These are phyloP conservation scores for Rhodotorula babjevae DNA, from an alignment of 768 basidiomycete genomes.

Conservation along the genomic window DNA sequence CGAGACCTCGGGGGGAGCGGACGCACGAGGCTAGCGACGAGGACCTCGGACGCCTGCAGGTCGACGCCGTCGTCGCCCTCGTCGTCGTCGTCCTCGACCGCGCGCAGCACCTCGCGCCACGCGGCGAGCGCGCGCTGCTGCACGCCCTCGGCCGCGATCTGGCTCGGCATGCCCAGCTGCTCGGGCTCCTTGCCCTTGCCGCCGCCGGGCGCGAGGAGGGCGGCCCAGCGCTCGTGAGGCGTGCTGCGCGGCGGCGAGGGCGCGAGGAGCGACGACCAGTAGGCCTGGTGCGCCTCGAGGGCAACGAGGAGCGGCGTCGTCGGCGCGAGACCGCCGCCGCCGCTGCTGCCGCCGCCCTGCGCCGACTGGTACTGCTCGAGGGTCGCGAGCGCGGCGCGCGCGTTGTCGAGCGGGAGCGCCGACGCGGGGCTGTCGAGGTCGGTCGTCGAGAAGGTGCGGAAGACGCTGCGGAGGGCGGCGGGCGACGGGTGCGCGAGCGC, in stretches of 20 bases:
- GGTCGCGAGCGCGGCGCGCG: conserved; percentile 42
- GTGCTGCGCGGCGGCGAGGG: neutral
- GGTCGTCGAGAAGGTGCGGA: conserved; percentile 51
- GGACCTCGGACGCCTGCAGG: neutral
- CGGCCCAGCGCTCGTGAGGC: neutral
- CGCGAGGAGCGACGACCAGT: neutral
- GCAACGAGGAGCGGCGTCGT: conserved; percentile 54
- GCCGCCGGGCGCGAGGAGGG: neutral
- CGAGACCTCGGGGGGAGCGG: neutral
- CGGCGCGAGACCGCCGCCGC: conserved; percentile 67
- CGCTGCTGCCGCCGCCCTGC: too few species aligned
- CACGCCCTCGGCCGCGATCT: neutral
- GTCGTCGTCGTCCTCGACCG: conserved; percentile 12
- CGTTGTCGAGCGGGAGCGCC: neutral
- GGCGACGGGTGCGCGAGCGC: neutral
- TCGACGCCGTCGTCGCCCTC: conserved; percentile 4
- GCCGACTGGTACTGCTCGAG: conserved; percentile 63
- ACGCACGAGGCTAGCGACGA: conserved; percentile 3
- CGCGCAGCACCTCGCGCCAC: conserved; percentile 6
- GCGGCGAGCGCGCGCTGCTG: neutral
- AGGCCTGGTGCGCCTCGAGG: conserved; percentile 36
- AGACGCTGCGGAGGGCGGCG: neutral
- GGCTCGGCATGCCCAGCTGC: neutral
- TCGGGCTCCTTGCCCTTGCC: neutral
- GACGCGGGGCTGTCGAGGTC: conserved; percentile 53